Evolutionary conservation across 2,329 filamentous ascomycete species (phyloP).

Genomic region (Fusarium algeriense): DNA sequence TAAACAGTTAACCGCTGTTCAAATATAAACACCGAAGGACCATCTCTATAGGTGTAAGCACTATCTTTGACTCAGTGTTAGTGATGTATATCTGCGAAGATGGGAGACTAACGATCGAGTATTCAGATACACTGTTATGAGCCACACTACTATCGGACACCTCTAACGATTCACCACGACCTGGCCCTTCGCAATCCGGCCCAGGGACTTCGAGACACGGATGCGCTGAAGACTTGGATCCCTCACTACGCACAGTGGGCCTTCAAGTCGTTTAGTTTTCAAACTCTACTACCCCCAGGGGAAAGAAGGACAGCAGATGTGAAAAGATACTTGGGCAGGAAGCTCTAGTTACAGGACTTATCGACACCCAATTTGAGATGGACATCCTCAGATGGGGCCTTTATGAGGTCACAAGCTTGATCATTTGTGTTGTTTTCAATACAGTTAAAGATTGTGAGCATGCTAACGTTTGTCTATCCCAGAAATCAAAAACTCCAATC

Average conservation of each 20-base stretch:
- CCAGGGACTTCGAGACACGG: neutral
- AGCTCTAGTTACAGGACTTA: neutral
- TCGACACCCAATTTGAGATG: rapidly evolving
- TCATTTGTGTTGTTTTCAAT: neutral
- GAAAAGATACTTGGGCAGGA: neutral
- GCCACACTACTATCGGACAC: too few species aligned
- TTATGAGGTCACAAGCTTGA: neutral
- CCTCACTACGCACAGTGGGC: too few species aligned
- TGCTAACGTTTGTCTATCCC: neutral
- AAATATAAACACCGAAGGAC: neutral
- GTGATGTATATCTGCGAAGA: neutral
- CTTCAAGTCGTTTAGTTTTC: neutral
- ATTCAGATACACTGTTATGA: neutral
- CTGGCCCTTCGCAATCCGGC: neutral
- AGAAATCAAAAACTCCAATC: neutral
- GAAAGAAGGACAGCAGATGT: neutral
- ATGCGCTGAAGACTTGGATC: neutral
- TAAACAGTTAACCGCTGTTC: neutral
- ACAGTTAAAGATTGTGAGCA: neutral
- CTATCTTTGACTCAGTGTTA: neutral
- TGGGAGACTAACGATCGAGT: neutral
- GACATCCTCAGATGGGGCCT: neutral
- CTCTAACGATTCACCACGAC: neutral
- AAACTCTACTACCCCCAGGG: neutral
- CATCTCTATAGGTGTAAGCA: neutral